Base-by-base conservation (phyloP, 2,329 filamentous ascomycete species). In the Elsinoe necatrix region DNA sequence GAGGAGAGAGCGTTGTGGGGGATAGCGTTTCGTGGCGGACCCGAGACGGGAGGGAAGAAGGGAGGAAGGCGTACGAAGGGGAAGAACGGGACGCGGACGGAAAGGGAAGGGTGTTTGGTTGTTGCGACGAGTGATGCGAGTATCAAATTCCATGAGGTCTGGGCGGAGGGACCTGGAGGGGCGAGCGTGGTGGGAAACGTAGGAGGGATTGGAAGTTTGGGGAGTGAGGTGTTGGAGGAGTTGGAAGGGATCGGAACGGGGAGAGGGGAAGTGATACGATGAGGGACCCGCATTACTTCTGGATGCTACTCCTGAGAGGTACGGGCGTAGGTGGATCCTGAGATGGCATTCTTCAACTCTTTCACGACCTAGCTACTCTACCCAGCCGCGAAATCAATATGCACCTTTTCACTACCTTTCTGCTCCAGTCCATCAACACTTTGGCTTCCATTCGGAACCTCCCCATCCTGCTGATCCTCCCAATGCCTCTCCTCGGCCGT, bases 101-200 rank as follows among this genome's bases (percentile, higher is more conserved):
- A 77, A 4, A 79, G 82, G 61, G 87, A 92, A 64, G 89, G 87
- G 0, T 95, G 90, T 67, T 85, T 98, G 62, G 87, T 96, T 16
- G 86, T 98, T 55, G 92, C 91, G 14, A 87, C 89, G 42, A 95
- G 90, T 66, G 91, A 97, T 71, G 85, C 89, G 67, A 95, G 83
- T 63, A 86, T 97, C 70, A 93, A 93, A 67, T 97, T 97, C 65
- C 90, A 97, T 69, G 91, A 97, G 72, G 83, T 98, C 9, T 97
- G 91, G 93, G 61, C 63, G 18, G 66, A 68, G 23, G 48, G 55
- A 8, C 39, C 39, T 16, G 37, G 58, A 21, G 50, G 12, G 34
- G 1, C 74, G 78, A 39, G 77, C 74, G 63, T 84, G 80, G 65
- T 72, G 75, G 7, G 80, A 69, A 75, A 54, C 75, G 77, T 12